phyloP scores from a whole-genome alignment of 2,329 filamentous ascomycete species.

The Penicillium glabrum region DNA sequence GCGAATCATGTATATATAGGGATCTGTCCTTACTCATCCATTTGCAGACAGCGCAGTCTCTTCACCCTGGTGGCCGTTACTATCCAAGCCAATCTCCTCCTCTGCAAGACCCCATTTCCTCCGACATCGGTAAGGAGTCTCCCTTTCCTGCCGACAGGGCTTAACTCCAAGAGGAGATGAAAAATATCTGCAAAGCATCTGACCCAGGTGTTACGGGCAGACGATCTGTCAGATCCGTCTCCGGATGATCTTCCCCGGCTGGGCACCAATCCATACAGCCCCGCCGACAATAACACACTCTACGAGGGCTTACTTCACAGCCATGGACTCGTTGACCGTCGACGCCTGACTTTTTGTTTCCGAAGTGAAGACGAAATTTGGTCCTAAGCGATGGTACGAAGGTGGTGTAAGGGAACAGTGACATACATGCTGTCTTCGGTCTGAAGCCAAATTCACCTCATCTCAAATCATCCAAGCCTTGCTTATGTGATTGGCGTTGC shows the following conservation, averaged over 20 bases:
- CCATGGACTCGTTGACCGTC: slow-evolving; percentile 17
- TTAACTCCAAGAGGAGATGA: neutral
- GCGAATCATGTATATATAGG: slow-evolving; percentile 23
- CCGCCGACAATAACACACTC: slow-evolving; percentile 17
- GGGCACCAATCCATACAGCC: slow-evolving; percentile 8
- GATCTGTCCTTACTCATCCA: slow-evolving; percentile 37
- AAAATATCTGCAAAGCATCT: slow-evolving; percentile 11
- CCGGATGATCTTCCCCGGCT: slow-evolving; percentile 12
- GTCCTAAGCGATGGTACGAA: neutral
- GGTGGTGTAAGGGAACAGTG: neutral
- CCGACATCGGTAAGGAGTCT: slow-evolving; percentile 26
- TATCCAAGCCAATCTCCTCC: slow-evolving; percentile 37
- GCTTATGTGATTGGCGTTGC: neutral
- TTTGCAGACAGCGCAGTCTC: slow-evolving; percentile 40
- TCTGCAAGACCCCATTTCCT: slow-evolving; percentile 10
- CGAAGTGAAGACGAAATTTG: slow-evolving; percentile 18
- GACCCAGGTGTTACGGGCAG: slow-evolving; percentile 12
- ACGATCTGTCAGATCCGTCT: slow-evolving; percentile 4
- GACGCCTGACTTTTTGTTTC: slow-evolving; percentile 23
- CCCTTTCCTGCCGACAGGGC: slow-evolving; percentile 9
- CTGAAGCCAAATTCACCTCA: neutral
- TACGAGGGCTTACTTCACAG: slow-evolving; percentile 19
- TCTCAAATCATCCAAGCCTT: neutral
- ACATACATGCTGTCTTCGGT: neutral
- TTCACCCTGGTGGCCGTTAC: slow-evolving; percentile 49